phyloP scores from a whole-genome alignment of 176 grass and related monocot species.

The Puccinellia tenuiflora region DNA sequence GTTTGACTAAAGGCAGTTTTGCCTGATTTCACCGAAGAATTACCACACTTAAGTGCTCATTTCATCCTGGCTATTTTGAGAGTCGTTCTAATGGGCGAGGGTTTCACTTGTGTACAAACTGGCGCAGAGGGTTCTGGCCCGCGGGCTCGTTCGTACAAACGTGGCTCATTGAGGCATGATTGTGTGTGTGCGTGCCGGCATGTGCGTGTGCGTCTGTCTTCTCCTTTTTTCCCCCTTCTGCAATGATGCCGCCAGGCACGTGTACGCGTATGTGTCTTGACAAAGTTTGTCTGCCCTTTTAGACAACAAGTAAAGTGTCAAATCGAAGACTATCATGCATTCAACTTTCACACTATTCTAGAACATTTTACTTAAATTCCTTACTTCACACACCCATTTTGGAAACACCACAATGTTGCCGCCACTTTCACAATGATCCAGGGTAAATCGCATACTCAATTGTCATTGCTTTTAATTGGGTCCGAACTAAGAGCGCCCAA shows the following conservation, averaged over 20 bases:
- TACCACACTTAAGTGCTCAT: too few relatives aligned
- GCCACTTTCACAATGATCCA: neutral
- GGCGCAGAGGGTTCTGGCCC: conserved; percentile 7
- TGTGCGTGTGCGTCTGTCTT: neutral
- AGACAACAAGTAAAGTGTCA: neutral
- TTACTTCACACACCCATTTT: neutral
- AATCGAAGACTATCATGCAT: neutral
- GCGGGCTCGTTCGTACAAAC: conserved; percentile 32
- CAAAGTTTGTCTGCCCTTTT: neutral
- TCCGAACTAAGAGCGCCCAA: neutral
- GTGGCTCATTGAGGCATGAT: conserved; percentile 38
- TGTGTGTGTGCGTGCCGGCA: neutral
- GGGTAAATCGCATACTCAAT: neutral
- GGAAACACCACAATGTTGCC: neutral
- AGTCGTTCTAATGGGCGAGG: neutral
- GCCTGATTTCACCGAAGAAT: too few relatives aligned
- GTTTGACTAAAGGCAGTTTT: too few relatives aligned
- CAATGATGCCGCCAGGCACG: neutral
- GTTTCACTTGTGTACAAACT: conserved; percentile 12
- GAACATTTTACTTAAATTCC: neutral
- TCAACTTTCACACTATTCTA: neutral
- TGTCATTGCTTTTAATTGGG: neutral
- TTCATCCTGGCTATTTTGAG: neutral
- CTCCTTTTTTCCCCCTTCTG: neutral
- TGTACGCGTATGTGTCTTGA: neutral